phyloP scores from a whole-genome alignment of 306 rosid species.

The Cucumis melo region DNA sequence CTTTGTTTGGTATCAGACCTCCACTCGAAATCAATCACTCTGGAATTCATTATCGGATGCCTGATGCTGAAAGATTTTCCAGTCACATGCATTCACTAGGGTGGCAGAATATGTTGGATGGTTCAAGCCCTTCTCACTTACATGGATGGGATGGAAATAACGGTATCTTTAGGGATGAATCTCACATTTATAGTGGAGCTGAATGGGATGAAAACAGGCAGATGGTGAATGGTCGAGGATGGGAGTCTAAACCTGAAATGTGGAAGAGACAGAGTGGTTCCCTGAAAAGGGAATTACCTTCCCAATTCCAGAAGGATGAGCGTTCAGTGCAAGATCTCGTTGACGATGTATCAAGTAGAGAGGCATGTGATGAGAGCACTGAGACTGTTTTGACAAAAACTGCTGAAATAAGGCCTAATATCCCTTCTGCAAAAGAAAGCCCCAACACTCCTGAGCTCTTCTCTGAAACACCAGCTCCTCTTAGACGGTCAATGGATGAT shows the following conservation, averaged over 20 bases:
- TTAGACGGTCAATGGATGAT: slow-evolving; percentile 23
- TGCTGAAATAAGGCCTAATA: slow-evolving; percentile 39
- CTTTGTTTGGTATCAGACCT: slow-evolving; percentile 77
- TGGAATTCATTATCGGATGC: slow-evolving; percentile 78
- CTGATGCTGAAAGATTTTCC: slow-evolving; percentile 82
- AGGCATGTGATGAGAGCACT: slow-evolving; percentile 34
- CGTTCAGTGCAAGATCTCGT: slow-evolving; percentile 22
- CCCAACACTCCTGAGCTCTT: slow-evolving; percentile 24
- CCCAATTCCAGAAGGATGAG: slow-evolving; percentile 59
- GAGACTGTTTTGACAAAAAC: slow-evolving; percentile 29
- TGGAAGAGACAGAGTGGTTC: slow-evolving; percentile 82
- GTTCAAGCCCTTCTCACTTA: slow-evolving; percentile 77
- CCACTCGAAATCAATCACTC: slow-evolving; percentile 68
- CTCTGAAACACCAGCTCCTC: slow-evolving; percentile 28
- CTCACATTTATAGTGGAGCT: slow-evolving; percentile 58
- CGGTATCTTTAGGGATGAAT: slow-evolving; percentile 67
- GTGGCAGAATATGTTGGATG: slow-evolving; percentile 88
- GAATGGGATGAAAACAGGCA: slow-evolving; percentile 95
- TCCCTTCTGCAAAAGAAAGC: slow-evolving; percentile 37
- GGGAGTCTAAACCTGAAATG: slow-evolving; percentile 75
- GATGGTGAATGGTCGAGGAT: slow-evolving; percentile 54
- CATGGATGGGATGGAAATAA: slow-evolving; percentile 91
- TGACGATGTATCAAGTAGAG: slow-evolving; percentile 43
- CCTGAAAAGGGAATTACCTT: slow-evolving; percentile 56
- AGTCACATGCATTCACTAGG: slow-evolving; percentile 84